These are phyloP conservation scores for Henckelia pumila DNA, from an alignment of 257 asterid species.

Conservation along the genomic window DNA sequence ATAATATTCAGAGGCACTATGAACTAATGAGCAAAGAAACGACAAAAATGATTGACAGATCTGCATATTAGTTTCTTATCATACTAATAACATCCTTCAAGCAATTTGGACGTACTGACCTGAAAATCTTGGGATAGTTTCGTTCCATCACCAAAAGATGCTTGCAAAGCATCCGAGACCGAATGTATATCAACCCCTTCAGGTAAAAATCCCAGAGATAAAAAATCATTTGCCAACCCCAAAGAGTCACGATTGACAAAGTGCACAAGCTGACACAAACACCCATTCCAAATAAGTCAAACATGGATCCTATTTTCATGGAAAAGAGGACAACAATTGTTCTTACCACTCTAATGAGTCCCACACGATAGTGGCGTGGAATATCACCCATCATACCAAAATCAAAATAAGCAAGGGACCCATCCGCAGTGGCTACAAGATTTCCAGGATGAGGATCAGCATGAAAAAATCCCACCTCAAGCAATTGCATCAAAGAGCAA, in stretches of 20 bases:
- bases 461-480: conserved; percentile 97
- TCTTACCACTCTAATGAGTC: conserved; percentile 89
- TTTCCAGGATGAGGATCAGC: conserved; percentile 99
- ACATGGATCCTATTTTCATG: conserved; percentile 1
- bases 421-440: conserved; percentile 83
- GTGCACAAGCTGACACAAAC: conserved; percentile 84
- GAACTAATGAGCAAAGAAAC: neutral
- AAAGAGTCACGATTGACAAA: conserved; percentile 90
- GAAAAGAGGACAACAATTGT: conserved; percentile 20
- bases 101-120: conserved; percentile 39
- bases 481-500: conserved; percentile 92
- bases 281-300: conserved; percentile 16
- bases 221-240: conserved; percentile 92
- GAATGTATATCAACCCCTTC: conserved; percentile 75
- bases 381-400: conserved; percentile 99
- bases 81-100: conserved; percentile 11
- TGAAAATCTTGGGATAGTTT: conserved; percentile 88
- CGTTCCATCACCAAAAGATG: conserved; percentile 84
- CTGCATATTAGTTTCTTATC: conserved; percentile 5
- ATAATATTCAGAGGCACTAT: no score
- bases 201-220: conserved; percentile 90
- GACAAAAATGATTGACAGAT: no score
- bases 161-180: conserved; percentile 79
- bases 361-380: conserved; percentile 95
- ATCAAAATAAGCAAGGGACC: conserved; percentile 95